Percentiles rank a stretch among this genome's conserved stretches.
Evolutionary conservation across 495 filamentous ascomycete genomes (phyloP).

Genomic region (Penicillium pulvis): DNA sequence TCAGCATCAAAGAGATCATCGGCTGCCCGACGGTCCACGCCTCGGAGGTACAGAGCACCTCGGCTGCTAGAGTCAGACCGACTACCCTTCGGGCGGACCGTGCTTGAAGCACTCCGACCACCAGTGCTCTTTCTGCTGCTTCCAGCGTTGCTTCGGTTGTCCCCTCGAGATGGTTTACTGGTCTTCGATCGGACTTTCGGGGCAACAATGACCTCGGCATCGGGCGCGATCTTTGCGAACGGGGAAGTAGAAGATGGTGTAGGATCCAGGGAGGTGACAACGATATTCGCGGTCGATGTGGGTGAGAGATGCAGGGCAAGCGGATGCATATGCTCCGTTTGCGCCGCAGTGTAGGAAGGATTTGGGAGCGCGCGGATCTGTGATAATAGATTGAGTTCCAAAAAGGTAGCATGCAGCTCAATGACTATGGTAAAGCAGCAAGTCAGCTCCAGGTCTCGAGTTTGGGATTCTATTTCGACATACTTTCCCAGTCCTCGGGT

Average conservation of each 20-base stretch:
- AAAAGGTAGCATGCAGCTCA: constrained; percentile 90
- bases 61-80: constrained; percentile 59
- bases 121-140: constrained; percentile 69
- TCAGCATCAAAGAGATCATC: constrained; percentile 73
- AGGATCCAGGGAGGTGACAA: constrained; percentile 76
- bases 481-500: constrained; percentile 90
- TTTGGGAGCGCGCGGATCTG: constrained; percentile 94
- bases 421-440: constrained; percentile 60
- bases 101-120: constrained; percentile 71
- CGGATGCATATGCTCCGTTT: constrained; percentile 65
- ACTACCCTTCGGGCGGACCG: constrained; percentile 59
- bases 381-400: constrained; percentile 89
- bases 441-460: constrained; percentile 13
- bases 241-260: constrained; percentile 65
- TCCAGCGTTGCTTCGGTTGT: constrained; percentile 71
- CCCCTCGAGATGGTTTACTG: constrained; percentile 53
- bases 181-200: constrained; percentile 76
- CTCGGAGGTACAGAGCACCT: constrained; percentile 73
- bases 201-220: constrained; percentile 95
- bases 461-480: constrained; percentile 20
- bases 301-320: constrained; percentile 91
- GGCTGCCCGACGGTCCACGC: constrained; percentile 66
- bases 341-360: constrained; percentile 59
- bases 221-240: constrained; percentile 89
- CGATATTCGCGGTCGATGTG: constrained; percentile 92